Evolutionary conservation across 108 stramenopile genomes (phyloP), one percentile per base, ranked within the genome.

Genomic region (Thalassiosira profunda): DNA sequence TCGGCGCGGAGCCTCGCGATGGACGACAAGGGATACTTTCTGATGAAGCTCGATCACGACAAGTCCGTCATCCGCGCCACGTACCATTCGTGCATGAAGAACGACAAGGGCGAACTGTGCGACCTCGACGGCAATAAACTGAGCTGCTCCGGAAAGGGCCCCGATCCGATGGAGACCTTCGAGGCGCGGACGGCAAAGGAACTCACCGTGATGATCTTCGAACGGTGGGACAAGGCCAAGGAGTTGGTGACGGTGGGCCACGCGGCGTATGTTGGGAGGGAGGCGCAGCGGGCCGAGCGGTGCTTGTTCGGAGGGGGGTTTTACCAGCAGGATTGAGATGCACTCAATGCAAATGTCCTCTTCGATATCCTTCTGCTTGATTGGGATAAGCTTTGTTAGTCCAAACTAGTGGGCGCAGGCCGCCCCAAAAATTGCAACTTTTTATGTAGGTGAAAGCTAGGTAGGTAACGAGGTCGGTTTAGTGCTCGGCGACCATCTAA

Each of bases 101-200:
- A 85, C 45, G 84, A 85, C 23, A 70, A 82, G 51, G 84, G 84
- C 4, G 84, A 85, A 58, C 31, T 85, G 23, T 85, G 81, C 46
- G 84, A 85, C 46, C 29, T 82, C 36, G 21, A 80, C 7, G 84
- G 84, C 8, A 79, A 79, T 26, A 70, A 69, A 34, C 59, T 85
- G n/a, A 49, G 24, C 0, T 85, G 84, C 37, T 58, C 46, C 44
- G 25, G 41, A 21, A 58, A 46, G 21, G 68, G 70, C 7, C 51
- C 29, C 10, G 81, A 85, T 1, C 81, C 84, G 28, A 63, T 82
- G 74, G 55, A 56, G 36, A 41, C 33, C 1, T 85, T 68, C 60
- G 56, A 72, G 58, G 68, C 49, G n/a, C 67, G 84, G 10, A 85
- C 84, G 5, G 84, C 84, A 36, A 85, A 85, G 52, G 84, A 85